A percentile compares a stretch with the other conserved stretches of the same genome.
These are phyloP conservation scores for Mycothermus thermophilus DNA, from an alignment of 495 filamentous ascomycete species.

Conservation along the genomic window DNA sequence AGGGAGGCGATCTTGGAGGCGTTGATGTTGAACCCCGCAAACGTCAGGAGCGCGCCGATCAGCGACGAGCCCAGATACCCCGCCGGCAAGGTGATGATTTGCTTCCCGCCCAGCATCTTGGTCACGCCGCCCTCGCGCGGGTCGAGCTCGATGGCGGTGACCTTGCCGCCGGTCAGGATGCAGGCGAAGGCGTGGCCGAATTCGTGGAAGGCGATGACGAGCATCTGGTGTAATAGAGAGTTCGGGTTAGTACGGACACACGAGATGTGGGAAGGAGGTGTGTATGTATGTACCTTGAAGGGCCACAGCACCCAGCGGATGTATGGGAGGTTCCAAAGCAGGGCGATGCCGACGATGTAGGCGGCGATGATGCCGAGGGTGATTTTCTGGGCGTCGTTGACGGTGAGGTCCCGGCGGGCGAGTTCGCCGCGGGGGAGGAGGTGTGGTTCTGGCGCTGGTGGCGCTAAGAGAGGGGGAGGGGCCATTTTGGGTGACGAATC, in stretches of 20 bases:
- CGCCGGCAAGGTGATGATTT: slow-evolving; percentile 58
- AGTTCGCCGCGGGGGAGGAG: slow-evolving; percentile 30
- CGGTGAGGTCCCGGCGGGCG: too few species aligned
- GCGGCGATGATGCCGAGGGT: slow-evolving; percentile 50
- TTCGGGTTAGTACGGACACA: background rate
- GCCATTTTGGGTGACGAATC: too few species aligned
- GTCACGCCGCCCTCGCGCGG: slow-evolving; percentile 62
- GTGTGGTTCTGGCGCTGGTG: too few species aligned
- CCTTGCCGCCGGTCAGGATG: slow-evolving; percentile 54
- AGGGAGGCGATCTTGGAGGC: slow-evolving; percentile 67
- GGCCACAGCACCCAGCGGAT: slow-evolving; percentile 60
- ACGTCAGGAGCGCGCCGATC: slow-evolving; percentile 64
- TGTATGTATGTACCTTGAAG: slow-evolving; percentile 48
- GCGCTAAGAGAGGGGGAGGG: too few species aligned
- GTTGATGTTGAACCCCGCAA: slow-evolving; percentile 68
- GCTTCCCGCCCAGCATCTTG: slow-evolving; percentile 63
- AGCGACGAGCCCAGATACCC: slow-evolving; percentile 64
- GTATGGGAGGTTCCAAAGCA: slow-evolving; percentile 71
- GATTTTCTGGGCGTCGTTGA: slow-evolving; percentile 56
- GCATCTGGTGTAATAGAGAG: slow-evolving; percentile 36
- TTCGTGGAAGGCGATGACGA: slow-evolving; percentile 76
- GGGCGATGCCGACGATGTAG: slow-evolving; percentile 60
- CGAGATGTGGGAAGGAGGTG: background rate
- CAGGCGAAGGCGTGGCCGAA: slow-evolving; percentile 66
- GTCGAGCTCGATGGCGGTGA: slow-evolving; percentile 50